phyloP scores from a whole-genome alignment of 2,329 filamentous ascomycete species.

The Magnaporthiopsis rhizophila region DNA sequence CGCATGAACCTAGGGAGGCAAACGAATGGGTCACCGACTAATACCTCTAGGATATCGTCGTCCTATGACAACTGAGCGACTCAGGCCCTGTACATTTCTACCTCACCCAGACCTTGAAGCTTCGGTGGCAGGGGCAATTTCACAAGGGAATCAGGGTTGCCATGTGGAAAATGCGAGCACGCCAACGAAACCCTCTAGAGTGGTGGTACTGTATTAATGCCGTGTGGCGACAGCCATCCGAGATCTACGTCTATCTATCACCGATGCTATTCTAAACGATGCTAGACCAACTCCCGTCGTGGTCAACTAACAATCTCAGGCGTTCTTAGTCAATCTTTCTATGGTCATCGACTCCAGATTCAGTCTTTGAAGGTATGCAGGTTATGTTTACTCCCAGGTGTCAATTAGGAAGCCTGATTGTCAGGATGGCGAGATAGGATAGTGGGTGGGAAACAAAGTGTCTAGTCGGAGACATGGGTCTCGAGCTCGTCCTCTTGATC shows the following conservation, averaged over 20 bases:
- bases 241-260: not conserved
- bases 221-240: not conserved
- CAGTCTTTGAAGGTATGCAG: not conserved
- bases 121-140: too few relatives aligned
- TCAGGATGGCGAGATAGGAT: not conserved
- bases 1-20: too few relatives aligned
- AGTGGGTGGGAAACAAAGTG: not conserved
- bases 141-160: too few relatives aligned
- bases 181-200: too few relatives aligned
- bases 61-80: too few relatives aligned
- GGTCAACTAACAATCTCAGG: not conserved
- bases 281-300: not conserved
- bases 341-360: not conserved
- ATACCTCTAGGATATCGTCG: too few relatives aligned
- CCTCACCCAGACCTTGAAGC: too few relatives aligned
- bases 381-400: not conserved
- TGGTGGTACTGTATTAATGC: not conserved
- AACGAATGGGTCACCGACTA: too few relatives aligned
- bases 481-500: constrained; percentile 40
- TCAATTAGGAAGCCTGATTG: not conserved
- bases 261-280: not conserved
- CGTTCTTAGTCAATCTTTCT: not conserved
- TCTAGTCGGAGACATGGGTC: constrained; percentile 22
- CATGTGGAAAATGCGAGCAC: too few relatives aligned
- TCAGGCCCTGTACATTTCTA: too few relatives aligned